Evolutionary conservation across 768 basidiomycete genomes (phyloP), one percentile per base, ranked within the genome.

Genomic region (Strobilomyces dryophilus): DNA sequence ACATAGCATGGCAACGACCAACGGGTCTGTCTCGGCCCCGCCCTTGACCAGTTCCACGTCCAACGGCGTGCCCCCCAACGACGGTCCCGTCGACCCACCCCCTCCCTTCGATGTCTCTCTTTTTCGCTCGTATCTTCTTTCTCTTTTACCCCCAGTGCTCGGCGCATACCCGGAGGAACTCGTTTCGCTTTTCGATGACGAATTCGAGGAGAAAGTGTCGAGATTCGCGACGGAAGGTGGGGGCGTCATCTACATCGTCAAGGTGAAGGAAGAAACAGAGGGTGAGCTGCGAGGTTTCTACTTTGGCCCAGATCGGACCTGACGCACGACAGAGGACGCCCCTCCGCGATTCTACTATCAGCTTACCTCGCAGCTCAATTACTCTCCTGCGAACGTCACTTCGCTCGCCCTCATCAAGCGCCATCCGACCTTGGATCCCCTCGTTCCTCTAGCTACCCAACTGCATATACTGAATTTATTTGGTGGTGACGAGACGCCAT

Each of bases 321-420:
- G 36, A 60, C 55, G 32, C 37, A 42, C 49, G 27, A 48, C 64
- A 90, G 89, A 90, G 66, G 89, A 90, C 55, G 73, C 73, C 31
- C 75, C 78, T 37, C 78, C 80, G n/a, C 78, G 76, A 15, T 84
- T 82, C 66, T 72, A 76, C 45, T 91, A 90, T 68, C 76, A 79
- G 27, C 76, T 92, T 36, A 84, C 86, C 12, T 71, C 87, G 27
- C 80, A 89, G 56, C 78, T 98, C 51, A 76, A 79, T n/a, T 89
- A 97, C 73, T 83, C 92, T 42, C 73, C 88, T 8, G 80, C 84
- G 39, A 84, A 90, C 72, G 76, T 84, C 49, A 90, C 87, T 18
- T 95, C 94, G 0, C 81, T 99, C 44, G 94, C 95, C 24, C 79
- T 99, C 67, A 98, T 99, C 76, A 98, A 98, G 71, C 90, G 94